Evolutionary conservation across 768 basidiomycete genomes (phyloP).

Genomic region (Multifurca ochricompacta): DNA sequence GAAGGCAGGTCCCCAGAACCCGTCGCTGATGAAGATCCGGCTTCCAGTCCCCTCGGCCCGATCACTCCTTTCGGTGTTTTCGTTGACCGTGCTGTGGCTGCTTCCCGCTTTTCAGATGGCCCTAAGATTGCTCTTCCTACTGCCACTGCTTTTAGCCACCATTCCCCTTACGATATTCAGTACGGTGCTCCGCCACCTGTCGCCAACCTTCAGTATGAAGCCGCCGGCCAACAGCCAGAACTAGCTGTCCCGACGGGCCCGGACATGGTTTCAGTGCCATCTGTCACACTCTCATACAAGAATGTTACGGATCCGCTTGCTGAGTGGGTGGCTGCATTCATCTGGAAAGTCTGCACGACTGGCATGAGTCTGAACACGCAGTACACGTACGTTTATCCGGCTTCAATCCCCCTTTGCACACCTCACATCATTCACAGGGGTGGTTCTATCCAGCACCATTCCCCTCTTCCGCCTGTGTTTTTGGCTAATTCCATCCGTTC

Average conservation of each 20-base stretch:
- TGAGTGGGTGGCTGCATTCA: conserved; percentile 70
- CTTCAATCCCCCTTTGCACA: not conserved
- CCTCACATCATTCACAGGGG: conserved; percentile 7
- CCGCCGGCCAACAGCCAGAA: conserved; percentile 24
- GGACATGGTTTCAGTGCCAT: conserved; percentile 39
- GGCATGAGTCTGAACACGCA: conserved; percentile 52
- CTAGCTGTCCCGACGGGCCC: conserved; percentile 32
- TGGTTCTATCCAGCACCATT: conserved; percentile 30
- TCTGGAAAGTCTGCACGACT: conserved; percentile 80
- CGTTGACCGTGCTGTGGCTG: conserved; percentile 62
- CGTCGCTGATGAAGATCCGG: conserved; percentile 41
- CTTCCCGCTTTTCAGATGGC: conserved; percentile 21
- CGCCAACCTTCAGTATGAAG: conserved; percentile 18
- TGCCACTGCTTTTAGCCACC: conserved; percentile 7
- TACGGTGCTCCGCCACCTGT: conserved; percentile 22
- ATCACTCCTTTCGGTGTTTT: conserved; percentile 72
- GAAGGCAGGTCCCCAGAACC: conserved; percentile 51
- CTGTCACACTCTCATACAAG: conserved; percentile 52
- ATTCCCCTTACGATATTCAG: conserved; percentile 22
- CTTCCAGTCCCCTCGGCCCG: conserved; percentile 66
- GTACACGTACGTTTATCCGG: conserved; percentile 41
- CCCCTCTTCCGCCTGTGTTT: conserved; percentile 42
- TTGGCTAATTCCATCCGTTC: conserved; percentile 61
- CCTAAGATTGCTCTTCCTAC: conserved; percentile 4
- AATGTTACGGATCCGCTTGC: conserved; percentile 70